Base-by-base conservation (phyloP, 2,329 filamentous ascomycete species). In the Colletotrichum graminicola region DNA sequence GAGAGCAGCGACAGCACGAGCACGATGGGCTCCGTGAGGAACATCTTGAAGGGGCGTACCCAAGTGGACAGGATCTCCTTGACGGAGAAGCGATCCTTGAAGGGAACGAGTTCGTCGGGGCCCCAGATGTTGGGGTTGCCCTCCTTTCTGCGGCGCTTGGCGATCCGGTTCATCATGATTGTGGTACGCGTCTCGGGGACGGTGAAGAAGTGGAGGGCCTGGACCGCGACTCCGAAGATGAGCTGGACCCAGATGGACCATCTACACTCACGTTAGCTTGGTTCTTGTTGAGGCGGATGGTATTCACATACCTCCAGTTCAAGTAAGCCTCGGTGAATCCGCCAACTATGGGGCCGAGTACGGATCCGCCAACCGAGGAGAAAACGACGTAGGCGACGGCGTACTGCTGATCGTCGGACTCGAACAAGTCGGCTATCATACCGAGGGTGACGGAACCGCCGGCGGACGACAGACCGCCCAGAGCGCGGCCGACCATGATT, bases 171-270 rank as follows among this genome's bases (percentile, higher is more conserved):
- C 86, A 97, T 90, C 84, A 96, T 86, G 72, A 94, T 88, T 5
- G 91, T 94, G 0, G 90, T 88, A 63, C 93, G 87, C 0, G 94
- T 96, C 80, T 96, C 94, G 1, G 93, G 93, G 1, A 96, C 93
- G 10, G 89, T 84, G 69, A 92, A 77, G 61, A 92, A 83, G 78
- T 94, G 92, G 5, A 93, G 76, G 5, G 88, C 23, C 77, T 95
- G 93, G 3, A 94, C 89, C 43, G 89, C 85, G 11, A 82, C 91
- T 23, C 93, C 93, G 64, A 95, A 90, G 75, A 95, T 94, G 73
- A 95, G 87, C 80, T 95, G 93, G 71, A 95, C 92, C 93, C 94
- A 96, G 78, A 95, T 94, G 66, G 87, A 89, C 92, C 92, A 84
- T 51, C 79, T 81, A 12, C 32, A 3, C 3, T 8, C 1, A 41